Evolutionary conservation across 805 yeast genomes (phyloP), one percentile per base, ranked within the genome.

Genomic region (Myxozyma geophila): DNA sequence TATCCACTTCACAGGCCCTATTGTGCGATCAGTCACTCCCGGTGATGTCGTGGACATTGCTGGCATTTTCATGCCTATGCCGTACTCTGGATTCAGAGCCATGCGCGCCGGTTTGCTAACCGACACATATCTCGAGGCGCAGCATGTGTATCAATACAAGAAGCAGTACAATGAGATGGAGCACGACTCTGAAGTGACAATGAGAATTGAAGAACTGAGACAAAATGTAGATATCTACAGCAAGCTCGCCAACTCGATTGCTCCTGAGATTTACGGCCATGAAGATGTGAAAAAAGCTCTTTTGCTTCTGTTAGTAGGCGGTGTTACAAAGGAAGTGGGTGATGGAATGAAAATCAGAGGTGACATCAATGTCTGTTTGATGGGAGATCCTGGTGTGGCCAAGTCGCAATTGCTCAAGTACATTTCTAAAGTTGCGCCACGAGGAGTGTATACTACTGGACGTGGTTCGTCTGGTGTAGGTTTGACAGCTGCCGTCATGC

Each of bases 341-440:
- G 99, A 95, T 78, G 99, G 99, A 69, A 86, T 95, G 90, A 86
- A 88, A 73, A 95, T 95, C 72, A 87, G 99, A 80, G 99, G 99
- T 72, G 99, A 95, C 75, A 90, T 95, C 70, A 95, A 95, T 74
- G 84, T 95, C 60, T 88, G 98, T 79, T 82, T 95, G 58, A 93
- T 95, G 98, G 99, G 99, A 71, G 99, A 95, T 74, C 99, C 99
- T 48, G 99, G 99, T 81, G 99, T 95, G 59, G 99, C 99, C 73
- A 95, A 95, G 78, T 95, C 98, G 2, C 99, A 95, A 82, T 80
- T 95, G 73, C 81, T 95, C 68, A 95, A 95, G 75, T 88, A 96
- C 40, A 90, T 95, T 69, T 83, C 91, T 64, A 91, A 92, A 72
- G 89, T 95, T 59, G 95, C 98, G 2, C 99, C 99, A 37, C 83